phyloP scores from a whole-genome alignment of 768 basidiomycete species.

The Lenzites betulinus region DNA sequence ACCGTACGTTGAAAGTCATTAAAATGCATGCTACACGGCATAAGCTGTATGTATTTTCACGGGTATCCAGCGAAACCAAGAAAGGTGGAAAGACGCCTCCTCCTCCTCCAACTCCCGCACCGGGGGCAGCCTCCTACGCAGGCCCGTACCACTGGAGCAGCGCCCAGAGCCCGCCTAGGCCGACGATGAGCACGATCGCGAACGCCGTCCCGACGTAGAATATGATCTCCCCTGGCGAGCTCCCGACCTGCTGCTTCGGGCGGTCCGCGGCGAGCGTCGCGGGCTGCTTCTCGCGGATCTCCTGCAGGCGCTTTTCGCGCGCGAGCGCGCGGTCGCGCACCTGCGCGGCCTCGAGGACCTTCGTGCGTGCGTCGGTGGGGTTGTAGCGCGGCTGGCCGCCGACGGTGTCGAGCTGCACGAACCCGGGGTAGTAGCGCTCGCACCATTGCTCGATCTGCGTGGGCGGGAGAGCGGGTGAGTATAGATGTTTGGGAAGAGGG shows the following conservation, averaged over 20 bases:
- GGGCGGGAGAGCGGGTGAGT: slow-evolving; percentile 5
- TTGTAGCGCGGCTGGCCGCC: slow-evolving; percentile 38
- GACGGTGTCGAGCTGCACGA: slow-evolving; percentile 50
- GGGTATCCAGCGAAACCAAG: background rate
- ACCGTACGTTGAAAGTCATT: no score
- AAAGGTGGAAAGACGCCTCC: background rate
- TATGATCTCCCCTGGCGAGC: slow-evolving; percentile 28
- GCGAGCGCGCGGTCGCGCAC: slow-evolving; percentile 39
- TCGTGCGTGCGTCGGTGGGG: slow-evolving; percentile 56
- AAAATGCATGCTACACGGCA: background rate
- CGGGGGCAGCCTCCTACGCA: background rate
- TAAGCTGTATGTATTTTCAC: background rate
- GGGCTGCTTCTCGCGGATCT: slow-evolving; percentile 12
- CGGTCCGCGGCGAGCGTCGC: slow-evolving; percentile 1
- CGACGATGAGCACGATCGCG: slow-evolving; percentile 31
- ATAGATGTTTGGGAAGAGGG: background rate
- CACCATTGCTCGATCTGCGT: slow-evolving; percentile 88
- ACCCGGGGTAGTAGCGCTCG: slow-evolving; percentile 92
- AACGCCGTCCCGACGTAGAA: slow-evolving; percentile 33
- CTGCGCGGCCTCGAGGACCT: slow-evolving; percentile 48
- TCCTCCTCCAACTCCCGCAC: background rate
- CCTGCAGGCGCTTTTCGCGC: slow-evolving; percentile 33
- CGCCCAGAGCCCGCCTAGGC: slow-evolving; percentile 27
- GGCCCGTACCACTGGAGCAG: slow-evolving; percentile 22
- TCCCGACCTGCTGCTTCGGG: background rate